Percentiles rank a stretch among this genome's conserved stretches.
These are phyloP conservation scores for Paecilomyces dactylethromorphus DNA, from an alignment of 2,329 filamentous ascomycete genomes.

Conservation along the genomic window DNA sequence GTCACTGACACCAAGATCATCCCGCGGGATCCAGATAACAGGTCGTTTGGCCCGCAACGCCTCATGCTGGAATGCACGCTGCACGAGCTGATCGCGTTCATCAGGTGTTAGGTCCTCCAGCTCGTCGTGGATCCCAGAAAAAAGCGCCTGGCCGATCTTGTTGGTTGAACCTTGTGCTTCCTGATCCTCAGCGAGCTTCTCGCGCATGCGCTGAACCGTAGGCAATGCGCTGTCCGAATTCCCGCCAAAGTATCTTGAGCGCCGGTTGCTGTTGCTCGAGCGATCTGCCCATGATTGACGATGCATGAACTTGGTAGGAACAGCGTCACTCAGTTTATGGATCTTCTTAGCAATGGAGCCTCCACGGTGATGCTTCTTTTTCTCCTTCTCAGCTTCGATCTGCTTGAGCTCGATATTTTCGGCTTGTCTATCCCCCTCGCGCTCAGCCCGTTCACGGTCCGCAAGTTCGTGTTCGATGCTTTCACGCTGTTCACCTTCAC, in stretches of 20 bases:
- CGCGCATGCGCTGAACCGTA: constrained; percentile 24
- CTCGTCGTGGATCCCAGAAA: constrained; percentile 82
- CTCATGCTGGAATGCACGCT: constrained; percentile 83
- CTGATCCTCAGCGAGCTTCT: constrained; percentile 47
- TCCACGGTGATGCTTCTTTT: constrained; percentile 7
- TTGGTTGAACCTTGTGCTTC: constrained; percentile 59
- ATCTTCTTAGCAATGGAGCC: constrained; percentile 1
- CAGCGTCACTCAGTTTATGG: constrained; percentile 1
- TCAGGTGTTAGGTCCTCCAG: constrained; percentile 89
- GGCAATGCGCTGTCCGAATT: constrained; percentile 26
- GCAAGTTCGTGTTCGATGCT: constrained; percentile 42
- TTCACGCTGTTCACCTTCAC: constrained; percentile 38
- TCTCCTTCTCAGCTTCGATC: constrained; percentile 21
- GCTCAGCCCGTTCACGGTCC: constrained; percentile 35
- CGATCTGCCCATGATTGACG: constrained; percentile 39
- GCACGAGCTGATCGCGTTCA: constrained; percentile 77
- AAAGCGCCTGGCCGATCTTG: constrained; percentile 70
- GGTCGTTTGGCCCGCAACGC: constrained; percentile 79
- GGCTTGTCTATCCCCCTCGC: constrained; percentile 30
- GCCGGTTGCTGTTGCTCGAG: constrained; percentile 31
- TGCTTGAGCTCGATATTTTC: constrained; percentile 44
- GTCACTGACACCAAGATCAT: constrained; percentile 83
- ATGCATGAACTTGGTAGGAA: constrained; percentile 16
- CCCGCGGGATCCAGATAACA: constrained; percentile 87
- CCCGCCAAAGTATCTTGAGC: constrained; percentile 33